phyloP scores from a whole-genome alignment of 2,329 filamentous ascomycete species.

The Epichloe gansuensis region DNA sequence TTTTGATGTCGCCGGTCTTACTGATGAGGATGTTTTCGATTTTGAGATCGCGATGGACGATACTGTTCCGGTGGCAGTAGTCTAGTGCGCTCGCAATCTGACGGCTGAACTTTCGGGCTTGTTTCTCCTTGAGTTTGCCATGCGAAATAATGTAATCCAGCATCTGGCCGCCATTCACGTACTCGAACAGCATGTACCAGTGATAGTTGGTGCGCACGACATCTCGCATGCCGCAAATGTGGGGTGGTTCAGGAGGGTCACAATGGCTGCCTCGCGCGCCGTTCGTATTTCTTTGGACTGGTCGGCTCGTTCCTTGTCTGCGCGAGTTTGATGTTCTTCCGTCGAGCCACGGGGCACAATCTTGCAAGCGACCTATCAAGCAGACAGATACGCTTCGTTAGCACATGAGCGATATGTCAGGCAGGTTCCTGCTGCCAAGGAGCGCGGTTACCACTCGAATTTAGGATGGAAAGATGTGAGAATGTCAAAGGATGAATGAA shows the following conservation, averaged over 20 bases:
- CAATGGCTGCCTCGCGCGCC: conserved; percentile 89
- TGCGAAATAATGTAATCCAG: conserved; percentile 99
- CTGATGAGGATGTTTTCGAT: conserved; percentile 99
- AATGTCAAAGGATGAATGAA: neutral
- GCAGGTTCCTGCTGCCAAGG: neutral
- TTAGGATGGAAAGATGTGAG: neutral
- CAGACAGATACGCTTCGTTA: neutral
- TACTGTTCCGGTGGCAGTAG: conserved; percentile 96
- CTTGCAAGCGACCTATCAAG: conserved; percentile 69
- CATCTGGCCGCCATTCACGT: conserved; percentile 98
- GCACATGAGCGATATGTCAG: neutral
- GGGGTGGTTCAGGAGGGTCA: conserved; percentile 85
- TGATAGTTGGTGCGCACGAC: conserved; percentile 93
- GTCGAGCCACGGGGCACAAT: conserved; percentile 86
- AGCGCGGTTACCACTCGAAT: neutral
- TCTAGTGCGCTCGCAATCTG: conserved; percentile 95
- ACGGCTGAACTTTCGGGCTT: conserved; percentile 91
- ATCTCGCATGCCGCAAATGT: conserved; percentile 91
- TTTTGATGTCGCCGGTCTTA: conserved; percentile 98
- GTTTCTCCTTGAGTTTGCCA: conserved; percentile 93
- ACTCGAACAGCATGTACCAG: conserved; percentile 99
- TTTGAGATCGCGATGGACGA: conserved; percentile 93
- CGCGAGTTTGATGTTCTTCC: conserved; percentile 62
- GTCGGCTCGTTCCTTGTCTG: conserved; percentile 78
- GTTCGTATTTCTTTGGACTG: conserved; percentile 95